A percentile compares a stretch with the other conserved stretches of the same genome.
These are phyloP conservation scores for Panicum miliaceum DNA, from an alignment of 176 grass and related monocot genomes.

Conservation along the genomic window DNA sequence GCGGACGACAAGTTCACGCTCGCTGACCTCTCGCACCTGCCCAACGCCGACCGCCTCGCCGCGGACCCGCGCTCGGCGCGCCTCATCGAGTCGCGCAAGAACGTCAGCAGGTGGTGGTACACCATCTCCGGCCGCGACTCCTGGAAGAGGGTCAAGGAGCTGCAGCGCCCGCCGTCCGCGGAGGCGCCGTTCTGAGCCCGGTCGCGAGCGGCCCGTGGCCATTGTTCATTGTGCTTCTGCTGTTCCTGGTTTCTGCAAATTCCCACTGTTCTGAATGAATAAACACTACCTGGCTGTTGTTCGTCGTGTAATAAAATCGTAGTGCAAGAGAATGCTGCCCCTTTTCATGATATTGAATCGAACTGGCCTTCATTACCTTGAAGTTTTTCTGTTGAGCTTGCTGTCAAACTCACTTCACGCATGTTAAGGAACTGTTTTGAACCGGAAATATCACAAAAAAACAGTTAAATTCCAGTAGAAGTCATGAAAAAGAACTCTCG, in stretches of 20 bases:
- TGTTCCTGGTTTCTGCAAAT: not conserved
- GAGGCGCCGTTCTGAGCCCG: conserved; percentile 44
- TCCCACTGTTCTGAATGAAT: conserved; percentile 29
- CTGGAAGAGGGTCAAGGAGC: conserved; percentile 69
- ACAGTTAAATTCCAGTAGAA: no score
- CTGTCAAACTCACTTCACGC: no score
- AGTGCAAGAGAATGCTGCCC: no score
- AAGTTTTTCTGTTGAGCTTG: no score
- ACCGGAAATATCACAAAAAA: no score
- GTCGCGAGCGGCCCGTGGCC: not conserved
- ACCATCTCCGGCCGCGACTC: conserved; percentile 50
- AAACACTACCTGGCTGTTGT: not conserved
- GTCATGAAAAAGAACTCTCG: no score
- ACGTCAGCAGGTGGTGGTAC: conserved; percentile 68
- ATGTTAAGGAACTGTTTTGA: no score
- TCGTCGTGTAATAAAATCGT: no score
- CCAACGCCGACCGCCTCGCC: conserved; percentile 70
- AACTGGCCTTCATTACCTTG: no score
- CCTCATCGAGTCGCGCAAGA: conserved; percentile 55
- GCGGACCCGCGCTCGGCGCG: conserved; percentile 37
- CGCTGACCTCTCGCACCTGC: conserved; percentile 88
- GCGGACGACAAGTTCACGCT: conserved; percentile 78
- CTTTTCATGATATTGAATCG: no score
- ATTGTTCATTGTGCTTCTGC: not conserved
- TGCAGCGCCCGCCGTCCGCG: conserved; percentile 55